Base-by-base conservation (phyloP, 2,329 filamentous ascomycete species). In the Drechslerella dactyloides region DNA sequence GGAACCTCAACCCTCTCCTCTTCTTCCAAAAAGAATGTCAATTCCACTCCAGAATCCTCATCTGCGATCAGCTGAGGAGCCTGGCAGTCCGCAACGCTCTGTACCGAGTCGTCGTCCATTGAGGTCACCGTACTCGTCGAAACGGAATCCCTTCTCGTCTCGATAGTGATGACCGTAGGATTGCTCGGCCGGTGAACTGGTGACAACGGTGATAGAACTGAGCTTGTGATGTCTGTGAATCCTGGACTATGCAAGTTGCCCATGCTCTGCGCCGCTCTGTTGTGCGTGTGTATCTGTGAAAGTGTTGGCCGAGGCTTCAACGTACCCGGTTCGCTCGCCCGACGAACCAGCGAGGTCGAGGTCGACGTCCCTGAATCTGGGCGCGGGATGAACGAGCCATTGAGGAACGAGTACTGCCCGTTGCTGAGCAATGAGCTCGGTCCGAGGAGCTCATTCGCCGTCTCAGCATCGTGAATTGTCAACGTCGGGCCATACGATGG, bases 401-500 rank as follows among this genome's bases (percentile, higher is more conserved):
- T 54, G 5, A 52, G 40, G 54, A 70, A 70, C 1, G 66, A 64
- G n/a, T 70, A 70, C 33, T 57, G 59, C 27, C 66, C 66, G 11
- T 70, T 62, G 24, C n/a, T 17, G 8, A 70, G 51, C 15, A 59
- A 64, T 7, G 66, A 70, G 17, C 23, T 59, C 7, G 66, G 64
- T 13, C 66, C 66, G 10, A 70, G 66, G 10, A 70, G 60, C 21
- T 70, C 59, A 30, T 70, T 70, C 13, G 66, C 66, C 10, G 63
- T 33, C 24, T 55, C 7, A 24, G 66, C 66, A 48, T 70, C 66
- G 40, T 70, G 66, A 17, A 70, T 64, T 13, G 66, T 70, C 17
- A 70, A 58, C 13, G 51, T 70, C n/a, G 66, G 66, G 7, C 66
- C 66, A 51, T 70, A 70, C 17, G 65, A 58, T n/a, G 60, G 64